Percentiles rank a stretch among this genome's conserved stretches.
These are phyloP conservation scores for Mucor indicus DNA, from an alignment of 371 early-diverging fungal genomes.

Conservation along the genomic window DNA sequence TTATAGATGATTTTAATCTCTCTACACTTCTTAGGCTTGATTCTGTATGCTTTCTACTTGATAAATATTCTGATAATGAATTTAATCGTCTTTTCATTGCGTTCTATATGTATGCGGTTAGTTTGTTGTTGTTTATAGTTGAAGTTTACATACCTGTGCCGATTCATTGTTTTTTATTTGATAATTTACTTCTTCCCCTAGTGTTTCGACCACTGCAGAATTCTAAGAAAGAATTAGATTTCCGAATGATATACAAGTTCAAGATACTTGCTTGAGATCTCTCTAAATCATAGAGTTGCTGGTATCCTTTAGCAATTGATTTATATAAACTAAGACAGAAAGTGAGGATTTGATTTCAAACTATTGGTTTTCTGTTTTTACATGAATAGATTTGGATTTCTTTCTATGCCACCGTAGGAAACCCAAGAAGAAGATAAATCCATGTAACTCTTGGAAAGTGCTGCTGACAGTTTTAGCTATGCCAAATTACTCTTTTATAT, in stretches of 20 bases:
- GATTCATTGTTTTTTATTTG: constrained; percentile 30
- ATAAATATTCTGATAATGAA: constrained; percentile 29
- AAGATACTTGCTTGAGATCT: constrained; percentile 20
- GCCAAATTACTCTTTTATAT: background rate
- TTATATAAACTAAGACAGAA: constrained; percentile 22
- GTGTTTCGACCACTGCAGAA: constrained; percentile 25
- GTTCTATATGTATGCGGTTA: constrained; percentile 5
- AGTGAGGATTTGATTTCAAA: background rate
- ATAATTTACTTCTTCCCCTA: constrained; percentile 29
- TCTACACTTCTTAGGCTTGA: constrained; percentile 32
- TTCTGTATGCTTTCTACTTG: constrained; percentile 31
- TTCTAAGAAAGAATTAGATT: constrained; percentile 3
- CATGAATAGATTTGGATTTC: constrained; percentile 39
- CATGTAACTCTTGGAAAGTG: constrained; percentile 16
- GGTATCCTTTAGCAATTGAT: constrained; percentile 28
- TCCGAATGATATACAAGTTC: background rate
- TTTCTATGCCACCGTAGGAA: constrained; percentile 38
- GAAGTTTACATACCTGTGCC: constrained; percentile 20
- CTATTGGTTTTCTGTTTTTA: constrained; percentile 3
- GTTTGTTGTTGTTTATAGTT: background rate
- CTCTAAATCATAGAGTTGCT: constrained; percentile 28
- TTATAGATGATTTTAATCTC: constrained; percentile 38
- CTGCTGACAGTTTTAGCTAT: background rate
- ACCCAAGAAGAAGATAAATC: constrained; percentile 30
- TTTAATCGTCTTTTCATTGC: constrained; percentile 30